A percentile compares a stretch with the other conserved stretches of the same genome.
Evolutionary conservation across 768 basidiomycete genomes (phyloP).

Genomic region (Kwoniella sp.): DNA sequence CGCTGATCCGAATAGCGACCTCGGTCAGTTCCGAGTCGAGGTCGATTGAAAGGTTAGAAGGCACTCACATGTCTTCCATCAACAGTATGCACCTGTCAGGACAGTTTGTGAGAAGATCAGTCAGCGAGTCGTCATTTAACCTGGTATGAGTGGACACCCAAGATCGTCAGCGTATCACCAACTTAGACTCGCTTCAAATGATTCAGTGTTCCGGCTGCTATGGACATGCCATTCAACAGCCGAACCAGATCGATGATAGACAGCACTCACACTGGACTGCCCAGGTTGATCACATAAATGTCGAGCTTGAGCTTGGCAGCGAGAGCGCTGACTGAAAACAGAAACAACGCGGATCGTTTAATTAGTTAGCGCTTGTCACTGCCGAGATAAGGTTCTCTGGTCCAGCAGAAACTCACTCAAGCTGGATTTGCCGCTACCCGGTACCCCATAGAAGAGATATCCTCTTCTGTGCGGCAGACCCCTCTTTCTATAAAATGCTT

Average conservation of each 20-base stretch:
- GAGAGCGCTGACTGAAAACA: slow-evolving; percentile 63
- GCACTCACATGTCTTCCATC: slow-evolving; percentile 26
- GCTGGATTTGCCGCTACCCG: slow-evolving; percentile 20
- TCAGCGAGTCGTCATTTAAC: slow-evolving; percentile 8
- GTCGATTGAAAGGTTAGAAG: too few species aligned
- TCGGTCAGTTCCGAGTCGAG: too few species aligned
- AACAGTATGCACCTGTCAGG: slow-evolving; percentile 13
- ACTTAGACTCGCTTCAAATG: too few species aligned
- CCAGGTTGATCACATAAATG: slow-evolving; percentile 27
- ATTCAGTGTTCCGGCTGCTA: too few species aligned
- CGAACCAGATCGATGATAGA: too few species aligned
- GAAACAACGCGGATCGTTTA: neutral
- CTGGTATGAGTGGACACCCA: too few species aligned
- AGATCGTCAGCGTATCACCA: too few species aligned
- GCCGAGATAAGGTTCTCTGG: too few species aligned
- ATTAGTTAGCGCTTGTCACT: neutral
- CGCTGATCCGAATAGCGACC: too few species aligned
- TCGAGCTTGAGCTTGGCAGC: slow-evolving; percentile 56
- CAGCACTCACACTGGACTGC: neutral
- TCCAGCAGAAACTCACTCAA: slow-evolving; percentile 26
- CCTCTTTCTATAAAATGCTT: slow-evolving; percentile 26
- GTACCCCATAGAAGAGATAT: slow-evolving; percentile 22
- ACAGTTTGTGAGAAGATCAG: slow-evolving; percentile 2
- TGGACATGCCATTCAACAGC: too few species aligned
- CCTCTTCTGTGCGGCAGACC: slow-evolving; percentile 39